A percentile compares a stretch with the other conserved stretches of the same genome.
These are phyloP conservation scores for Vitellaria paradoxa DNA, from an alignment of 179 eudicot species.

Conservation along the genomic window DNA sequence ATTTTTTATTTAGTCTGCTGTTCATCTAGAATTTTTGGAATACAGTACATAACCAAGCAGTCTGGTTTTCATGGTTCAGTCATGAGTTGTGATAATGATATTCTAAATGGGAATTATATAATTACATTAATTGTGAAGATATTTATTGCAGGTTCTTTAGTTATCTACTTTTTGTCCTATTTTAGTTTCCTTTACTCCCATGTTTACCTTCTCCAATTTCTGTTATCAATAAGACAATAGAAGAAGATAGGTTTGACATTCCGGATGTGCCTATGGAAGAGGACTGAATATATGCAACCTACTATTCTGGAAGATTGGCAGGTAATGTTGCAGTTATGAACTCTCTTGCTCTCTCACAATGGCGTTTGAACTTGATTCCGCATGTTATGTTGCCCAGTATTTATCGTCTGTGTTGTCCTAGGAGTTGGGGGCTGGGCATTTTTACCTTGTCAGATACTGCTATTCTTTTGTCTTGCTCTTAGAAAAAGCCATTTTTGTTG, in stretches of 20 bases:
- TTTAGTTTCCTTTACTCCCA: conserved; percentile 58
- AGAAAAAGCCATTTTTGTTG: not conserved
- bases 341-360: not conserved
- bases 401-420: not conserved
- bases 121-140: too few species aligned
- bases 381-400: not conserved
- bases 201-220: conserved; percentile 60
- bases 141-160: not conserved
- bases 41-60: not conserved
- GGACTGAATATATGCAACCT: conserved; percentile 31
- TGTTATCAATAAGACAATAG: conserved; percentile 59
- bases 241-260: conserved; percentile 85
- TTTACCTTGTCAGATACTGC: not conserved
- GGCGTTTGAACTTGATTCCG: too few species aligned
- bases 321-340: not conserved
- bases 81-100: too few species aligned
- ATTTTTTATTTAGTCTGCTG: not conserved
- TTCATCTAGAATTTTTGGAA: too few species aligned
- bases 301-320: too few species aligned
- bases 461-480: too few species aligned
- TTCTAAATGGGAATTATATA: too few species aligned
- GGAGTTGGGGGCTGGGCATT: not conserved
- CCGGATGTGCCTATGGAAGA: conserved; percentile 99
- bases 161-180: not conserved
- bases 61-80: not conserved